Base-by-base conservation (phyloP, 176 grass and related monocot species). In the Chrysopogon serrulatus region DNA sequence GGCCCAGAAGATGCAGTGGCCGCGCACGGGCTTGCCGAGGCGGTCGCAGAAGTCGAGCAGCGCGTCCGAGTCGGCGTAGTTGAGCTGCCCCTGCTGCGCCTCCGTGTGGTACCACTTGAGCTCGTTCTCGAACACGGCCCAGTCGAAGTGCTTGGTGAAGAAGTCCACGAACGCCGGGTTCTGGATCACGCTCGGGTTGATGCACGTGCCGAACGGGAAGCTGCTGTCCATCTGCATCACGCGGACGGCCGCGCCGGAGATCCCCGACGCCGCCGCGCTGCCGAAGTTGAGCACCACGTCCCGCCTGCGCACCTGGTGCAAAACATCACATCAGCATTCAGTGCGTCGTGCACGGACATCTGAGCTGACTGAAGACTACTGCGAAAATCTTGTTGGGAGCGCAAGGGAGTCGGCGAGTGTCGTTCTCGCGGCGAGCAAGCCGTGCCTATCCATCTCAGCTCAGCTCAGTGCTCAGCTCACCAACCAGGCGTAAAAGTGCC, bases 91-190 rank as follows among this genome's bases (percentile, higher is more conserved):
- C 33, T 91, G 65, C 80, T 79, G 73, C 41, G 88, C 82, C 72
- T 96, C 93, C 15, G 90, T 96, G 86, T 84, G 87, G 93, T 95
- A 95, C 93, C 93, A 95, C 85, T 95, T 95, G 53, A 92, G 90
- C 76, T 92, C 90, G 77, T 92, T 92, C 41, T 80, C 87, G 76
- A 92, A 90, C 24, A 92, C 90, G 0, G 90, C 84, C 90, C 90
- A 89, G 63, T 92, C 88, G 90, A 92, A 92, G 75, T 87, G 81
- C 62, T 84, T 86, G 39, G 82, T 77, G 76, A 92, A 84, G 87
- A 92, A 92, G 70, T 76, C 68, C 27, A 89, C 90, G 60, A 89
- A 89, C 3, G 74, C 62, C 6, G 82, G 83, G 80, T 90, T 92
- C 60, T 89, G 76, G 27, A 92, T 89, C 59, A 88, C 87, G 14